phyloP scores from a whole-genome alignment of 1,139 yeast genomes.

The Pichia terricola region DNA sequence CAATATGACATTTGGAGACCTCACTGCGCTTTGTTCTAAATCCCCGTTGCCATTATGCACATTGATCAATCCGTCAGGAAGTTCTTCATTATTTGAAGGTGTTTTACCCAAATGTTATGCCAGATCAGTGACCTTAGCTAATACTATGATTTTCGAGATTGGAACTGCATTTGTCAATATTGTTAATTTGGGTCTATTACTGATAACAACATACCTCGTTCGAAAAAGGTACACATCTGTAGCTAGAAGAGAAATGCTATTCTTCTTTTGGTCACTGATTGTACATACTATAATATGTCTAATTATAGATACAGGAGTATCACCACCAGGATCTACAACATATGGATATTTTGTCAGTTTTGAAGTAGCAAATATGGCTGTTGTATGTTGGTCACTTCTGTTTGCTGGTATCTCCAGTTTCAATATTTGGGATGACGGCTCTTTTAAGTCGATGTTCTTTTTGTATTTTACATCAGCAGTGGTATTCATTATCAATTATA shows the following conservation, averaged over 20 bases:
- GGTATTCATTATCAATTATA: conserved; percentile 56
- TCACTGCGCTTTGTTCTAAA: conserved; percentile 53
- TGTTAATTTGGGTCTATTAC: conserved; percentile 54
- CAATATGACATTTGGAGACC: conserved; percentile 55
- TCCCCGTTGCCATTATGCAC: conserved; percentile 76
- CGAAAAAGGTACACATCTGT: conserved; percentile 87
- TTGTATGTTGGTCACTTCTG: conserved; percentile 59
- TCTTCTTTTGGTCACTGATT: conserved; percentile 54
- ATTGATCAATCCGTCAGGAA: conserved; percentile 35
- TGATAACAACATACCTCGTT: conserved; percentile 70
- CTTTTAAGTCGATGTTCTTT: conserved; percentile 49
- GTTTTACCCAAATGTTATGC: conserved; percentile 75
- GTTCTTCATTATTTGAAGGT: conserved; percentile 32
- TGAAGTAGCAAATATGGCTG: conserved; percentile 67
- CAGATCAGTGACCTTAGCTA: conserved; percentile 76
- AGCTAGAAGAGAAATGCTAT: conserved; percentile 79
- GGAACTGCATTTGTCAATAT: conserved; percentile 84
- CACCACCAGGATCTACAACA: conserved; percentile 70
- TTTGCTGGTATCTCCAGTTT: conserved; percentile 74
- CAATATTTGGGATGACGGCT: conserved; percentile 93
- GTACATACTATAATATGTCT: conserved; percentile 54
- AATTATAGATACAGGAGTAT: conserved; percentile 84
- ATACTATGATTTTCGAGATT: conserved; percentile 83
- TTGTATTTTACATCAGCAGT: conserved; percentile 39
- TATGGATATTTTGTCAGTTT: conserved; percentile 78